Evolutionary conservation across 306 rosid species (phyloP), one percentile per base, ranked within the genome.

Genomic region (Cicer pinnatifidum): DNA sequence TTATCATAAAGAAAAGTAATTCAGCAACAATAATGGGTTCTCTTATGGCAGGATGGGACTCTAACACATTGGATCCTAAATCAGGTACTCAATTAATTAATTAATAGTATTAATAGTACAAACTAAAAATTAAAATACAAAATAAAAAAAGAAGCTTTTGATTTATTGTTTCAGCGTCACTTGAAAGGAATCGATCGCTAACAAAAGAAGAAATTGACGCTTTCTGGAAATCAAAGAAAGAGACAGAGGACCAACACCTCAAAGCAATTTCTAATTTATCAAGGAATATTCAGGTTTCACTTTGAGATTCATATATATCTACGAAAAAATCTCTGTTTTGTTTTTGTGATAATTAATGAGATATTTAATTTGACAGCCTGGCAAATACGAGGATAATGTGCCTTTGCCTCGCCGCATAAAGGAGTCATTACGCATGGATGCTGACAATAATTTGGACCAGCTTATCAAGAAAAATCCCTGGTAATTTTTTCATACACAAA

Each of bases 21-120:
- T 41, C 1, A 62, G 44, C 62, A 78, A 28, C 62, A 53, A 86
- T 90, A 50, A 59, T 59, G 98, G 97, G 98, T 83, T 92, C 98
- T 71, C 87, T 90, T 45, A 86, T 90, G 96, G 83, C 91, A 38
- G 98, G 97, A 60, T 89, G 98, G 98, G 64, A 28, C 59, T 85
- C 96, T 1, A 78, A 76, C 6, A 58, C 44, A 8, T 48, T 56
- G 9, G 75, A 80, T 70, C 73, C 85, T 6, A 81, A 84, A 45
- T 53, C 91, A 84, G 93, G 96, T 89, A 37, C 15, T 5, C 3
- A 28, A 28, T 28, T 28, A 3, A 28, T 28, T 10, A 6, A 20
- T 57, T 57, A 11, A 1, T 41, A 11, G 1, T 53, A 10, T 3
- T 57, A 28, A 3, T 28, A 28, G 33, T 28, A 28, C 33, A 28